Conservation (phyloP, 2,329 filamentous ascomycete genomes). For the Graphiopsis chlorocephala region DNA sequence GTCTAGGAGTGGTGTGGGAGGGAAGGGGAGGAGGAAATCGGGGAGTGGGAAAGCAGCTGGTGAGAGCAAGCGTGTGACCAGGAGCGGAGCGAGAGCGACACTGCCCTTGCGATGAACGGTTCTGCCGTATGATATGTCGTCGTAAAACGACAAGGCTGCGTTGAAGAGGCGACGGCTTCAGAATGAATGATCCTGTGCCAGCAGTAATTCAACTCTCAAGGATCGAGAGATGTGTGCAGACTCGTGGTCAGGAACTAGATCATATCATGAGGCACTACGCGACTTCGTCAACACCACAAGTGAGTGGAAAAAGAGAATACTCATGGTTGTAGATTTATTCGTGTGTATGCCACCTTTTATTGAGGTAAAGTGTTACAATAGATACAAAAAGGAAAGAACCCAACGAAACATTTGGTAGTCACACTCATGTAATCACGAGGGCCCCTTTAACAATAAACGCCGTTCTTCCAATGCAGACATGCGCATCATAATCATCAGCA, state of each 20-base stretch:
- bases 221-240: not conserved
- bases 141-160: not conserved
- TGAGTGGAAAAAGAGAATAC: not conserved
- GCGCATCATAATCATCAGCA: not conserved
- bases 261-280: not conserved
- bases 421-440: not conserved
- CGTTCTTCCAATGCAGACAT: constrained; percentile 2
- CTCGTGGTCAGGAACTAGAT: not conserved
- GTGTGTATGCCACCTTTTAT: not conserved
- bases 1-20: not conserved
- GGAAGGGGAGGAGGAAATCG: not conserved
- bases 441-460: not conserved
- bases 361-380: not conserved
- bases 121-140: not conserved
- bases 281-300: not conserved
- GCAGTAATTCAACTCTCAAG: not conserved
- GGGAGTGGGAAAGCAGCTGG: not conserved
- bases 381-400: not conserved
- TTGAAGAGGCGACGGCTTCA: not conserved
- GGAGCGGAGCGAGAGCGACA: not conserved
- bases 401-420: not conserved
- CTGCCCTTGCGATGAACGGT: not conserved
- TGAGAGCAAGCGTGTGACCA: not conserved
- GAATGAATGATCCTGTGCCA: not conserved
- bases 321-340: not conserved